Base-by-base conservation (phyloP, 1,284 basidiomycete genomes). In the Fistulina hepatica region DNA sequence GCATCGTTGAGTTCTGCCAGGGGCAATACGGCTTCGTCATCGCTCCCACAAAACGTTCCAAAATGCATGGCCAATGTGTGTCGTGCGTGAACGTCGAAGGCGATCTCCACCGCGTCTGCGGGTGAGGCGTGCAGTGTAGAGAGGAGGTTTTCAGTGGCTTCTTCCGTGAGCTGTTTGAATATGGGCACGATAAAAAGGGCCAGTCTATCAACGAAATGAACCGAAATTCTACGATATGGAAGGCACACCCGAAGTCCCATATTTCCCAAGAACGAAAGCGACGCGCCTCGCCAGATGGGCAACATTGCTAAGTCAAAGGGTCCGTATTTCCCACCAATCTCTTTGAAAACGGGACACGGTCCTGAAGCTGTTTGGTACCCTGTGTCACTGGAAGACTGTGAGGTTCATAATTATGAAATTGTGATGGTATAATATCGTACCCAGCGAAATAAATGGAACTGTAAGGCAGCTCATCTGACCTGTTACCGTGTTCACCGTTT, bases 201-300 rank as follows among this genome's bases (percentile, higher is more conserved):
- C n/a, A n/a, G n/a, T n/a, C n/a, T n/a, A n/a, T n/a, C n/a, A n/a
- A n/a, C n/a, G n/a, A n/a, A n/a, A n/a, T n/a, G n/a, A n/a, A n/a
- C n/a, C n/a, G n/a, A n/a, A n/a, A n/a, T n/a, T n/a, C n/a, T n/a
- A n/a, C n/a, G n/a, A n/a, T n/a, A n/a, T n/a, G n/a, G n/a, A n/a
- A n/a, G n/a, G n/a, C n/a, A n/a, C n/a, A n/a, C n/a, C n/a, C n/a
- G n/a, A n/a, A n/a, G n/a, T n/a, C n/a, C n/a, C n/a, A n/a, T n/a
- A n/a, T n/a, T n/a, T n/a, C n/a, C n/a, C n/a, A n/a, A n/a, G n/a
- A n/a, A n/a, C n/a, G n/a, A n/a, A n/a, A n/a, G n/a, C n/a, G n/a
- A n/a, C n/a, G n/a, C n/a, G n/a, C n/a, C n/a, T n/a, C 32, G 72
- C 70, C 77, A 78, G 26, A 81, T 81, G 0, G 78, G 77, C 42